Evolutionary conservation across 2,329 filamentous ascomycete genomes (phyloP), one percentile per base, ranked within the genome.

Genomic region (Albifimbria verrucaria): DNA sequence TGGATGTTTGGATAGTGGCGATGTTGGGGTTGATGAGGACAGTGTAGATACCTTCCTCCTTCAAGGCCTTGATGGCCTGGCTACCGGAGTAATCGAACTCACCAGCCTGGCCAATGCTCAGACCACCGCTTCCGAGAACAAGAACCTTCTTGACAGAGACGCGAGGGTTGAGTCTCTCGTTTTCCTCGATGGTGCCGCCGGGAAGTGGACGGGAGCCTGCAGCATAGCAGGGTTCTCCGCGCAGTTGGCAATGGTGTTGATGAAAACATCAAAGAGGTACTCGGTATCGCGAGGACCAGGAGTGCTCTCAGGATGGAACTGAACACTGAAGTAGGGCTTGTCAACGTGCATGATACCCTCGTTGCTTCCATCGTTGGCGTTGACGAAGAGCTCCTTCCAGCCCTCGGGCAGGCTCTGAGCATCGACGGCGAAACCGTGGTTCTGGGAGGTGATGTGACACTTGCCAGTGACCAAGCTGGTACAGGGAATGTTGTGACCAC

Each of bases 21-120:
- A 99, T 97, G 70, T 99, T 99, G 53, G 94, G 94, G 76, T 99
- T 99, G 81, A 99, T 97, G 58, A 99, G 79, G 58, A 99, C 88
- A 3, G 94, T 97, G 78, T 97, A 97, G 65, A 97, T 97, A 56
- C 92, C 93, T 74, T 97, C 94, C 71, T 97, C 89, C 75, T 97
- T 97, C 64, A 99, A 70, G 36, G 94, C 94, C 78, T 99, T 99
- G 79, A 99, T 97, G 45, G 93, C 94, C 73, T 99, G 94, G 72
- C 90, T 95, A 58, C 94, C 94, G 51, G 94, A 97, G 77, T 99
- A 99, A 70, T 99, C 94, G 62, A 99, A 99, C 72, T 99, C 94
- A 72, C 94, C 94, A 59, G 94, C 94, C 72, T 99, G 94, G 15
- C 94, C 94, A 71, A 99, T 99, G 72, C 90, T 96, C 57, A 99